phyloP scores from a whole-genome alignment of 2,329 filamentous ascomycete genomes.

The Monosporascus sp. region DNA sequence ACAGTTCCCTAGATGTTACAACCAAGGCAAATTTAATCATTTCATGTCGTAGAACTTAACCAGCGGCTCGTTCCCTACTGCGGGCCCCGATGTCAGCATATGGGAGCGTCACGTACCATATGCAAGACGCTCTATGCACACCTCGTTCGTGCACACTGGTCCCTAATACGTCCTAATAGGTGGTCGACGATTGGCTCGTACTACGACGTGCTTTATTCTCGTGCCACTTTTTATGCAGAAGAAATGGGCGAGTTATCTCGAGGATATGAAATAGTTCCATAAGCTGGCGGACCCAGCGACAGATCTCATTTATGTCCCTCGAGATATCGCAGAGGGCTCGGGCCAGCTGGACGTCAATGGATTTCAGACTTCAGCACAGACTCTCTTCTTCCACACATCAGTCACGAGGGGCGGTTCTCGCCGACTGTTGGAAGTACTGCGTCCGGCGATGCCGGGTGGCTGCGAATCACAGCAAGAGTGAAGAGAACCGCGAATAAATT shows the following conservation, averaged over 20 bases:
- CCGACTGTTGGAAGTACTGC: slow-evolving; percentile 39
- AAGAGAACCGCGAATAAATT: slow-evolving; percentile 39
- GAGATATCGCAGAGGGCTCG: slow-evolving; percentile 18
- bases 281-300: slow-evolving; percentile 14
- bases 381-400: slow-evolving; percentile 46
- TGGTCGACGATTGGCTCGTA: slow-evolving; percentile 51
- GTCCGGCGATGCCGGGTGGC: slow-evolving; percentile 34
- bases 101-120: slow-evolving; percentile 24
- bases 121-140: slow-evolving; percentile 16
- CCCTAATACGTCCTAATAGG: slow-evolving; percentile 10
- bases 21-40: not conserved
- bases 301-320: slow-evolving; percentile 18
- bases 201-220: slow-evolving; percentile 52
- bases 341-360: slow-evolving; percentile 19
- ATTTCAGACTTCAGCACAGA: slow-evolving; percentile 21
- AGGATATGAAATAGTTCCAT: slow-evolving; percentile 34
- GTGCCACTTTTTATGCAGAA: slow-evolving; percentile 42
- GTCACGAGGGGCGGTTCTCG: slow-evolving; percentile 44
- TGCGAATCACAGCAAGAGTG: slow-evolving; percentile 34
- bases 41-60: slow-evolving; percentile 5
- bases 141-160: not conserved
- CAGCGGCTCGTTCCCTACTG: slow-evolving; percentile 20
- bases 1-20: not conserved
- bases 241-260: slow-evolving; percentile 44
- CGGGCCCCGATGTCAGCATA: slow-evolving; percentile 18